Evolutionary conservation across 148 eudicot species (phyloP).

Genomic region (Chenopodium suecicum): DNA sequence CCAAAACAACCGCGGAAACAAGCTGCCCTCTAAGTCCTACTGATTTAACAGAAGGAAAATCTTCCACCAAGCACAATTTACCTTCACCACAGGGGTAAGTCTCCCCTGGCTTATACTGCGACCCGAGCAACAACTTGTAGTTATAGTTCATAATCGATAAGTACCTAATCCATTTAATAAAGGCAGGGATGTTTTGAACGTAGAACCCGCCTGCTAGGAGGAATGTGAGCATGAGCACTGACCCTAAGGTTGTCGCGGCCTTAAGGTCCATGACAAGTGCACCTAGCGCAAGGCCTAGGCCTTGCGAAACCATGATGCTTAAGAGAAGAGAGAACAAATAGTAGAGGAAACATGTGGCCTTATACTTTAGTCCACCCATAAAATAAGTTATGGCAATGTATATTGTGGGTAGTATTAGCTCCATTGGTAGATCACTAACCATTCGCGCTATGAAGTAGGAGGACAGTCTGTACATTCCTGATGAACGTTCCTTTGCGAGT

Average conservation of each 20-base stretch:
- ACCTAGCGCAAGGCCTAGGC: conserved; percentile 80
- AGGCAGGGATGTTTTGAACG: conserved; percentile 69
- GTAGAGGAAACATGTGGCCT: conserved; percentile 35
- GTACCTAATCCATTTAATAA: conserved; percentile 76
- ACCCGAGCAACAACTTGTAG: conserved; percentile 59
- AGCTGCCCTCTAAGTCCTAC: conserved; percentile 47
- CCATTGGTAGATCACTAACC: conserved; percentile 67
- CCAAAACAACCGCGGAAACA: conserved; percentile 42
- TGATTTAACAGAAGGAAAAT: conserved; percentile 47
- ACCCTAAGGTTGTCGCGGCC: conserved; percentile 57
- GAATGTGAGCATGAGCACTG: conserved; percentile 64
- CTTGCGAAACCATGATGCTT: conserved; percentile 63
- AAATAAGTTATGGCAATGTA: conserved; percentile 58
- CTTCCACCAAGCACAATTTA: conserved; percentile 50
- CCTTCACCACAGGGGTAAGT: conserved; percentile 50
- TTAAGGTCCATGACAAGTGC: conserved; percentile 69
- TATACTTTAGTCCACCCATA: conserved; percentile 71
- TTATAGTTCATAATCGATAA: conserved; percentile 46
- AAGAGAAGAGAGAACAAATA: conserved; percentile 45
- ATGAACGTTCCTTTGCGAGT: conserved; percentile 69
- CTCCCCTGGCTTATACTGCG: conserved; percentile 56
- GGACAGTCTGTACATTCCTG: conserved; percentile 81
- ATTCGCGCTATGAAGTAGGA: conserved; percentile 63
- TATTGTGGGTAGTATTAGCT: conserved; percentile 65
- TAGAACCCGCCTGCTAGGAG: conserved; percentile 64